Base-by-base conservation (phyloP, 148 eudicot species). In the Cornus kousa region DNA sequence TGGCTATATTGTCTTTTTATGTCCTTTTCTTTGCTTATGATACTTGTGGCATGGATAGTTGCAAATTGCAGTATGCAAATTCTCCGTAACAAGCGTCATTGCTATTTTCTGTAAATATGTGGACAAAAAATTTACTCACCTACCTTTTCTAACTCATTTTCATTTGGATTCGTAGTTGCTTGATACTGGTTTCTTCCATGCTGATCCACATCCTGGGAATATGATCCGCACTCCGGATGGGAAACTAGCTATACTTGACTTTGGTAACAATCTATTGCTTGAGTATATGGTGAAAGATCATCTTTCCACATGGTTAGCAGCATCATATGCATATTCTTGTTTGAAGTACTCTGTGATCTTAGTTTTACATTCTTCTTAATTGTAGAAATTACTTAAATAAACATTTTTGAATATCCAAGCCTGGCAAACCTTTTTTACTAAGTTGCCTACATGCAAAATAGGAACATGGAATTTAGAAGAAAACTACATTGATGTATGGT, bases 131-230 rank as follows among this genome's bases (percentile, higher is more conserved):
- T 66, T 33, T 78, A 48, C 48, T 67, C 20, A 33, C 28, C 31
- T 33, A 16, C 67, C 71, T 64, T 37, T 67, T 78, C 64, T 84
- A 19, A 78, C 80, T 43, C 57, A 20, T 67, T 84, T 17, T 48
- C 72, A 33, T 71, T 74, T 78, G 75, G 79, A 23, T 68, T 71
- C 84, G 81, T 91, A 96, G 99, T 87, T 96, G 81, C 99, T 96
- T 77, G 99, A 96, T 82, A 96, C 99, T 62, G 99, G 99, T 40
- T 91, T 96, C 87, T 96, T 96, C 85, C 99, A 96, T 91, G 99
- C 99, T 82, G 99, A 96, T 86, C 99, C 99, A 23, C 99, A 96
- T 86, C 99, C 99, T 59, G 99, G 99, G 70, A 96, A 96, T 85
- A 79, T 96, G 83, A 93, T 96, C 81, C 93, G 99, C 77, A 96